phyloP scores from a whole-genome alignment of 768 basidiomycete genomes.

The Nevesoporus exiguus region DNA sequence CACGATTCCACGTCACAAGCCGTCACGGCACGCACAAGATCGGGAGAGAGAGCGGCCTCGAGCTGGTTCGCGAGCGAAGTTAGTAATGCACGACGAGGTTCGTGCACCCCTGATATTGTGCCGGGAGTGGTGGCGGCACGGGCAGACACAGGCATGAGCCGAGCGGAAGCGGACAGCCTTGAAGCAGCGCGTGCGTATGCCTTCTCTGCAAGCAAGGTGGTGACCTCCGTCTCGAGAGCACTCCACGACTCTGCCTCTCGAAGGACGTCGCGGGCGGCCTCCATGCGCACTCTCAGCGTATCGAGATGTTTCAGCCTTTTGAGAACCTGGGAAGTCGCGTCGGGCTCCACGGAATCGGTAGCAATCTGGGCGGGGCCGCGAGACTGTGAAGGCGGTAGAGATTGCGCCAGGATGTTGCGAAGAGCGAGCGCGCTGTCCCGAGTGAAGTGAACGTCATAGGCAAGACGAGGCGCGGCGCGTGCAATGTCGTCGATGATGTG shows the following conservation, averaged over 20 bases:
- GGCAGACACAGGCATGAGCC: conserved; percentile 88
- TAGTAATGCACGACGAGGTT: conserved; percentile 79
- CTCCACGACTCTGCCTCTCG: conserved; percentile 97
- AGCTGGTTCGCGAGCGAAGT: conserved; percentile 93
- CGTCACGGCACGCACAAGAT: conserved; percentile 83
- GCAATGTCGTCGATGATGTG: conserved; percentile 91
- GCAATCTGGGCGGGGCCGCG: background rate
- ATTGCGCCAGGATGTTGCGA: conserved; percentile 57
- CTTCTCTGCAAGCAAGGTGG: conserved; percentile 72
- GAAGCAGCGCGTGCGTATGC: conserved; percentile 90
- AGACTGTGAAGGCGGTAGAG: conserved; percentile 36
- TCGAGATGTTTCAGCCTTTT: conserved; percentile 80
- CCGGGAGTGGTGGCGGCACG: conserved; percentile 66
- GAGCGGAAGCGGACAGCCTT: conserved; percentile 82
- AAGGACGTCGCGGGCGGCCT: conserved; percentile 82
- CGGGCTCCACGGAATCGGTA: conserved; percentile 13
- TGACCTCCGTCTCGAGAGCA: conserved; percentile 90
- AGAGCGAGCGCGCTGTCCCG: conserved; percentile 84
- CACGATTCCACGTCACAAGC: conserved; percentile 71
- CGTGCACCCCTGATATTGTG: conserved; percentile 44
- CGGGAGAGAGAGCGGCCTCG: conserved; percentile 88
- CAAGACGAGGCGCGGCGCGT: conserved; percentile 82
- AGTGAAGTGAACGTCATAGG: conserved; percentile 97
- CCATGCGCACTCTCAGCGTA: conserved; percentile 81
- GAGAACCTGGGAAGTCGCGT: conserved; percentile 62